Evolutionary conservation across 768 basidiomycete species (phyloP), one percentile per base, ranked within the genome.

Genomic region (Udeniomyces megalosporus): DNA sequence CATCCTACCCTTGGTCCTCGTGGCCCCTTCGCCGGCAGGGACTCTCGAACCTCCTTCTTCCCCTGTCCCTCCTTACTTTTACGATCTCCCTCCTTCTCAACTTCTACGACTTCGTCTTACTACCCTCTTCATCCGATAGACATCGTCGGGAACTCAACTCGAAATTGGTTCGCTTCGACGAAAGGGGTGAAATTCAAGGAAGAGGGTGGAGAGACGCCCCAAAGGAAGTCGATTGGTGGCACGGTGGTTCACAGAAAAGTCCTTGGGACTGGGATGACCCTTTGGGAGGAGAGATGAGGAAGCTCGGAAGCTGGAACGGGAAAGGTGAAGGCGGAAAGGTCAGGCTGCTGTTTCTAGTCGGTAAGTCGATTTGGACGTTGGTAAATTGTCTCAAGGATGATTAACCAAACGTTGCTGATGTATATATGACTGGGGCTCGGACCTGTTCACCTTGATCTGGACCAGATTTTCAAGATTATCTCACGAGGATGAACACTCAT

Each of bases 311-410:
- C 1, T 46, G 44, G 60, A 59, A 20, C 26, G 57, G 46, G 54
- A 52, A 60, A 65, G 68, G 54, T 1, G 46, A 61, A 22, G 46
- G n/a, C 1, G 61, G 61, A 12, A 62, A 20, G 46, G 63, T 67
- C 53, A 67, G 71, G 47, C 62, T 74, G 42, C 50, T 74, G 51
- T 72, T 74, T 45, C 62, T 74, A 34, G 71, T 70, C 3, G 72
- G 72, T 72, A 32, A 69, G 71, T 68, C 44, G 1, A 17, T 8
- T 17, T 22, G 34, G 38, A 22, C 35, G 22, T 20, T 22, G 3
- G 28, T 20, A 46, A 17, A n/a, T 29, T n/a, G n/a, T n/a, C n/a
- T n/a, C n/a, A n/a, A n/a, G n/a, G n/a, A n/a, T n/a, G n/a, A n/a
- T n/a, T n/a, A n/a, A n/a, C n/a, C n/a, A n/a, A n/a, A n/a, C n/a